These are phyloP conservation scores for Flaveria ramosissima DNA, from an alignment of 129 eudicot genomes.

Conservation along the genomic window DNA sequence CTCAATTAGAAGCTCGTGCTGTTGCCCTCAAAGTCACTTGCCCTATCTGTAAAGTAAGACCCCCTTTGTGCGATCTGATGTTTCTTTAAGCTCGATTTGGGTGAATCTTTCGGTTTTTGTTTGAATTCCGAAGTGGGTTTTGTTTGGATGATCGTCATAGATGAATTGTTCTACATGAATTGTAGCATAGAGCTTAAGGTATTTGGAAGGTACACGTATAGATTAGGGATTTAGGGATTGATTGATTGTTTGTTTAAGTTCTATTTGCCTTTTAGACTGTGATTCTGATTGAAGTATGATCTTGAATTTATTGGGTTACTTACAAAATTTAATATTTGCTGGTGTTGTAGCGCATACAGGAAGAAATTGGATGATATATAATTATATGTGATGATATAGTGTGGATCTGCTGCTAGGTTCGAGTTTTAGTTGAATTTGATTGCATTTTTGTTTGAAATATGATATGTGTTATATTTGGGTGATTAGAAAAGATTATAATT, in stretches of 20 bases:
- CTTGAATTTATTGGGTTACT: not conserved
- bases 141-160: not conserved
- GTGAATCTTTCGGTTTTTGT: not conserved
- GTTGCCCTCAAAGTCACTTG: conserved; percentile 89
- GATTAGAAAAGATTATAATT: not conserved
- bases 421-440: not conserved
- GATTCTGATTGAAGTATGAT: not conserved
- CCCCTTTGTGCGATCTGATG: too few species aligned
- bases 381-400: conserved; percentile 8
- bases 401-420: not conserved
- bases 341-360: not conserved
- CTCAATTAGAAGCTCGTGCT: conserved; percentile 92
- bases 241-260: not conserved
- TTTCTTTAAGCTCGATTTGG: too few species aligned
- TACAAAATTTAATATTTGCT: too few species aligned
- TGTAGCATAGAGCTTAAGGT: not conserved
- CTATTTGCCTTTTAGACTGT: not conserved
- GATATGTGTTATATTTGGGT: not conserved
- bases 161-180: conserved; percentile 6
- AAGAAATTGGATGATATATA: conserved; percentile 8
- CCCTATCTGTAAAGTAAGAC: conserved; percentile 75
- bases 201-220: not conserved
- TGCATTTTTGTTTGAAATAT: not conserved
- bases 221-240: too few species aligned
- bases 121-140: conserved; percentile 2